Conservation (phyloP, 1,139 yeast genomes). For the Casaregolazyma lundiana region DNA sequence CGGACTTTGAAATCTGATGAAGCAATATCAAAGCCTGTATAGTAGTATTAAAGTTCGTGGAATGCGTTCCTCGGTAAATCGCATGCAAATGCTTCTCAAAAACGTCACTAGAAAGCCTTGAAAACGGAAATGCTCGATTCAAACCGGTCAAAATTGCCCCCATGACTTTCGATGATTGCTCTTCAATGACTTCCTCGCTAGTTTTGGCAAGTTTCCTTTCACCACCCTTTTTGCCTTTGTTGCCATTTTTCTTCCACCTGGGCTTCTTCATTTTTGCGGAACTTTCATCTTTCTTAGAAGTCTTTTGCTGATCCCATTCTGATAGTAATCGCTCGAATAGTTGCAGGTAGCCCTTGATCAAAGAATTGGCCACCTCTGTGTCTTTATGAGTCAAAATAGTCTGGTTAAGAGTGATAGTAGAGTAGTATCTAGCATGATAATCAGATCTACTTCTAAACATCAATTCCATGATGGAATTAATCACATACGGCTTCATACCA, state of each 20-base stretch:
- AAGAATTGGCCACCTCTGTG: conserved; percentile 68
- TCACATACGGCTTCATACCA: conserved; percentile 81
- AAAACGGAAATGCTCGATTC: conserved; percentile 94
- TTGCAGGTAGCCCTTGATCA: conserved; percentile 80
- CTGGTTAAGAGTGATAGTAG: conserved; percentile 84
- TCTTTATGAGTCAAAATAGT: conserved; percentile 80
- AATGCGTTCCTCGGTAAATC: conserved; percentile 84
- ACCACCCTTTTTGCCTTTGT: conserved; percentile 69
- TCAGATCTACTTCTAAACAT: conserved; percentile 73
- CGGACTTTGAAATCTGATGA: conserved; percentile 55
- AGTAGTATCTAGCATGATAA: conserved; percentile 83
- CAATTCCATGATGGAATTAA: conserved; percentile 75
- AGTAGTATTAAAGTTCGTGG: conserved; percentile 90
- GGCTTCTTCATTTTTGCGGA: conserved; percentile 39
- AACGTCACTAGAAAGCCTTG: conserved; percentile 65
- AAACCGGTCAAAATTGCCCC: conserved; percentile 92
- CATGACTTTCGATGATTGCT: conserved; percentile 76
- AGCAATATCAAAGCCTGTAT: conserved; percentile 87
- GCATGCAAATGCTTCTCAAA: conserved; percentile 80
- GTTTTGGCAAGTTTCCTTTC: conserved; percentile 60
- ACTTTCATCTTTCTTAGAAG: conserved; percentile 23
- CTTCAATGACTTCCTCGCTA: conserved; percentile 70
- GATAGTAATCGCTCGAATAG: conserved; percentile 78
- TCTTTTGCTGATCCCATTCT: conserved; percentile 55
- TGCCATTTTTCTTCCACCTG: conserved; percentile 37